Base-by-base conservation (phyloP, 495 filamentous ascomycete species). In the Amniculicola lignicola region DNA sequence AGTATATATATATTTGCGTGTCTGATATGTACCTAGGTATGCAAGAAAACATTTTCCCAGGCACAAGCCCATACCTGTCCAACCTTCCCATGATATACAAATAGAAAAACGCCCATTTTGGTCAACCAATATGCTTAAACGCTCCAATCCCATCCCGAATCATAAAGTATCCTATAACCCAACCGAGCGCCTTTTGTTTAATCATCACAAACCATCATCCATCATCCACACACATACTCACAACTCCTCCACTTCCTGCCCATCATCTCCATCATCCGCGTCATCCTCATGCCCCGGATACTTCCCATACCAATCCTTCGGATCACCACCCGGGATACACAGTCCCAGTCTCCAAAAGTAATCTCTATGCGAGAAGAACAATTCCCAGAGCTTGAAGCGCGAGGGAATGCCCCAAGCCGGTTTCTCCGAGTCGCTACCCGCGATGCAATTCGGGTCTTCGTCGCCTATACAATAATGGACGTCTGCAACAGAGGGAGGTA, bases 341-440 rank as follows among this genome's bases (percentile, higher is more conserved):
- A 97, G 71, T 0, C 93, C 93, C 54, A 98, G 64, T 27, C 93
- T 73, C 86, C 90, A 93, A 68, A 98, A 98, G 66, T 98, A 98
- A 71, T 98, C 93, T 47, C 93, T 76, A 74, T 98, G 93, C 14
- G 91, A 86, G 73, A 90, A 90, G 68, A 96, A 87, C n/a, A 95
- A 72, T 73, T 95, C 82, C 88, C 94, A 93, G 9, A 91, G 77
- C 66, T 84, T 84, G 59, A 83, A 84, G 39, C 82, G 72, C 9
- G 78, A 68, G 14, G 88, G 86, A 16, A 90, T 67, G 62, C 60
- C 59, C 69, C 62, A 65, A 27, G 54, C 51, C 7, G 57, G 39
- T 0, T 40, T 24, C 15, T 66, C 59, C 21, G 44, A 40, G 27
- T 66, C 69, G 7, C 57, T 76, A 0, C 83, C 82, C 14, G 80